Base-by-base conservation (phyloP, 768 basidiomycete species). In the Infundibulicybe gibba region DNA sequence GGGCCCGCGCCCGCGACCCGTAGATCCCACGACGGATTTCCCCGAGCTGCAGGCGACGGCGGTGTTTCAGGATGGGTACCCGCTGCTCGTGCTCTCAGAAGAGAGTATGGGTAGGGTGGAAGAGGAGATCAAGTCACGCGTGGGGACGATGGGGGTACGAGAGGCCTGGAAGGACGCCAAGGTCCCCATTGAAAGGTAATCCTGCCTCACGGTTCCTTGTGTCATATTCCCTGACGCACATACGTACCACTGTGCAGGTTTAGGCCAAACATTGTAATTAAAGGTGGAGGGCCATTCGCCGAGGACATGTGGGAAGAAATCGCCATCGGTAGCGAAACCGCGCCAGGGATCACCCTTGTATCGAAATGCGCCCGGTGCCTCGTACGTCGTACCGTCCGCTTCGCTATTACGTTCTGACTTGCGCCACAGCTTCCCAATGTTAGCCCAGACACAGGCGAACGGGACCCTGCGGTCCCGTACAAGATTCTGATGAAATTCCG, bases 401-500 rank as follows among this genome's bases (percentile, higher is more conserved):
- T 44, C 32, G 33, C 33, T 21, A n/a, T 13, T 46, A 31, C 25
- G 42, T 49, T 17, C 38, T 52, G 38, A 37, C 45, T 10, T 16
- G 16, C 14, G 16, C 3, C 49, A 46, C 55, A 90, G 87, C 61
- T 90, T 40, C 88, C 88, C 13, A 90, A 90, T 53, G 77, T 90
- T 13, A 77, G 79, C 55, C 75, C 84, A 0, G 66, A 69, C 35
- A 83, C 80, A 3, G 88, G 87, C 25, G 61, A 74, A 15, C 76
- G 80, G 15, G 87, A 91, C 55, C 72, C 71, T 13, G 84, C 85
- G 0, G 87, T 90, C 3, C 88, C 88, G 4, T 87, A 70, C 65
- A 88, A 90, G 63, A 76, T 81, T 6, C 58, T 89, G 9, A 82
- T 81, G 77, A 87, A 85, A 67, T 83, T 86, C 61, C 77, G 87